Conservation (phyloP, 768 basidiomycete genomes). For the Trametes punicea region DNA sequence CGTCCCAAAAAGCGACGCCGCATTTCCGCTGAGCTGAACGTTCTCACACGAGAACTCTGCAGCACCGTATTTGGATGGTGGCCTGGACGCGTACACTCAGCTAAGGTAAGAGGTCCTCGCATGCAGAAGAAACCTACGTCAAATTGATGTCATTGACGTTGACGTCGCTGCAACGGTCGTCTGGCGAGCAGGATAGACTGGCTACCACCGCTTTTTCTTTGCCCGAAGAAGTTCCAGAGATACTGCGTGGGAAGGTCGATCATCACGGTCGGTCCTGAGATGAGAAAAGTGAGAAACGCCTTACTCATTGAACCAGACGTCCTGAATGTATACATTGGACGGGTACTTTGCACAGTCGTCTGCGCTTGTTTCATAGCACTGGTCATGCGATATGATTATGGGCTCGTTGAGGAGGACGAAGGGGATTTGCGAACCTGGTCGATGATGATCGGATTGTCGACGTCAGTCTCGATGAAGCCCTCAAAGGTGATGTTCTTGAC, state of each 20-base stretch:
- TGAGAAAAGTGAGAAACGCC: neutral
- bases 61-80: conserved; percentile 40
- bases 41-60: conserved; percentile 53
- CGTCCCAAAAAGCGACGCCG: conserved; percentile 42
- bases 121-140: conserved; percentile 33
- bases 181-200: conserved; percentile 53
- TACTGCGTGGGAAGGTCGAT: conserved; percentile 32
- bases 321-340: conserved; percentile 52
- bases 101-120: neutral
- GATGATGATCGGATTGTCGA: conserved; percentile 59
- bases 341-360: conserved; percentile 51
- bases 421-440: conserved; percentile 54
- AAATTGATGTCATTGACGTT: conserved; percentile 45
- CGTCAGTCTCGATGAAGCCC: conserved; percentile 49
- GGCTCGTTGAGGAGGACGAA: too few species aligned
- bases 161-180: conserved; percentile 46
- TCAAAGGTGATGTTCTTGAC: conserved; percentile 55
- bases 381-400: too few species aligned
- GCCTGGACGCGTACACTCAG: conserved; percentile 3
- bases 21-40: conserved; percentile 43
- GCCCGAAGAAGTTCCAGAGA: conserved; percentile 55
- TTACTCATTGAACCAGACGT: conserved; percentile 53
- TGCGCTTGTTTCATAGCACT: conserved; percentile 50
- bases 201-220: conserved; percentile 46
- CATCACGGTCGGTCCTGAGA: neutral